Conservation (phyloP, 352 stramenopile genomes). For the Globisporangium nodosum region DNA sequence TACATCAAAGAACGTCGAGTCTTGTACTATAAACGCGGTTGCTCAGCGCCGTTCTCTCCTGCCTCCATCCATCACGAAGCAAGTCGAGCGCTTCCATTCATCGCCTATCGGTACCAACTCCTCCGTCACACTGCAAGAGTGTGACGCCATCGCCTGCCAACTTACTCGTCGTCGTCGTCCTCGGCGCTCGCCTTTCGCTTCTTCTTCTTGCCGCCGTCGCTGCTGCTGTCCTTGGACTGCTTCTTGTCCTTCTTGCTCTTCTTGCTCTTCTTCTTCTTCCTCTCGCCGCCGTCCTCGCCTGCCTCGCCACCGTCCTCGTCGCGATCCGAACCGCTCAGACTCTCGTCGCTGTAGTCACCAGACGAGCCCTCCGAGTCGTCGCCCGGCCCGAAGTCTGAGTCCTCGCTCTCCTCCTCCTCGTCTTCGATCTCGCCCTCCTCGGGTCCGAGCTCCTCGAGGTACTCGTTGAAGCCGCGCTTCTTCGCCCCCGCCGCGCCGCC, state of each 20-base stretch:
- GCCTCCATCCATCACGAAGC: background rate
- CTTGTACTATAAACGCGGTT: conserved; percentile 10
- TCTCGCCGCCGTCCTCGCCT: conserved; percentile 55
- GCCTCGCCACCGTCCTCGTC: conserved; percentile 60
- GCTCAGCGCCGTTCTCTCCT: background rate
- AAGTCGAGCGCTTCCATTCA: background rate
- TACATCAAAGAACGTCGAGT: background rate
- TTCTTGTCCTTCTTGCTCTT: conserved; percentile 41
- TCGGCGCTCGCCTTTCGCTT: conserved; percentile 7
- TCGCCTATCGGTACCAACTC: background rate
- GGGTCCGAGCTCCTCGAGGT: conserved; percentile 62
- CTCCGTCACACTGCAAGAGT: background rate
- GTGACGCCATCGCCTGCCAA: background rate
- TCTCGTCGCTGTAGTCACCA: conserved; percentile 84
- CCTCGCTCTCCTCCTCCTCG: conserved; percentile 84
- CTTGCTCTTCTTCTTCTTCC: conserved; percentile 62
- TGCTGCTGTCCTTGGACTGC: conserved; percentile 16
- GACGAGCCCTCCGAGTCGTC: conserved; percentile 52
- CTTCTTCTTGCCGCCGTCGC: conserved; percentile 16
- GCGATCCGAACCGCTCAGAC: conserved; percentile 71
- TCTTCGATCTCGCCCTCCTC: conserved; percentile 89
- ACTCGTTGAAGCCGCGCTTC: conserved; percentile 80
- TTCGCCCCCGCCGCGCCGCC: conserved; percentile 38
- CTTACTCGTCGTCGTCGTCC: conserved; percentile 9
- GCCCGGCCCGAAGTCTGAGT: conserved; percentile 91